Evolutionary conservation across 768 basidiomycete genomes (phyloP).

Genomic region (Pleurotus cornucopiae): DNA sequence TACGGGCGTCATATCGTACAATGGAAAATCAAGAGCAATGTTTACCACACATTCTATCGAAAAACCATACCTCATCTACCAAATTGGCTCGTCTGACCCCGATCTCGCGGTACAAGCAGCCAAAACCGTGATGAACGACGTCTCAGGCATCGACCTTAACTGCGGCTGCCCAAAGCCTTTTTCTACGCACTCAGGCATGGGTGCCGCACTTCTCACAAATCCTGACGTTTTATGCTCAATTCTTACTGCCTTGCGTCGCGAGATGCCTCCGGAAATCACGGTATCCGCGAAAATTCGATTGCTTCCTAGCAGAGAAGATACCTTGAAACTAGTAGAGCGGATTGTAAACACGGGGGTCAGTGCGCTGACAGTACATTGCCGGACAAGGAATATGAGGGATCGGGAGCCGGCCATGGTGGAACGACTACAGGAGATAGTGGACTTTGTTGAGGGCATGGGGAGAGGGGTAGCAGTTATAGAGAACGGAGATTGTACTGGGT

Average conservation of each 20-base stretch:
- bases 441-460: constrained; percentile 72
- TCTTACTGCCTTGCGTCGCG: constrained; percentile 68
- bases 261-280: constrained; percentile 72
- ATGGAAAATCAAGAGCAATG: constrained; percentile 79
- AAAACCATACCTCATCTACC: constrained; percentile 91
- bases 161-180: constrained; percentile 98
- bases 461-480: constrained; percentile 84
- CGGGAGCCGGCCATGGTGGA: constrained; percentile 75
- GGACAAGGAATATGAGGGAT: constrained; percentile 88
- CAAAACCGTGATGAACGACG: constrained; percentile 77
- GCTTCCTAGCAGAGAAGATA: constrained; percentile 81
- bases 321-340: constrained; percentile 82
- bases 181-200: constrained; percentile 93
- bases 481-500: constrained; percentile 88
- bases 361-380: constrained; percentile 90
- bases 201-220: constrained; percentile 88
- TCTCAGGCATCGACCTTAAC: constrained; percentile 94
- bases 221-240: constrained; percentile 91
- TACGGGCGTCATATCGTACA: constrained; percentile 85
- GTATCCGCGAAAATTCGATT: constrained; percentile 95
- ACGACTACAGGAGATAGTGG: constrained; percentile 79
- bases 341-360: constrained; percentile 87
- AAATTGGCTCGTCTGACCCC: constrained; percentile 89
- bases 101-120: constrained; percentile 92
- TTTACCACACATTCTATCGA: constrained; percentile 94